A percentile compares a stretch with the other conserved stretches of the same genome.
These are phyloP conservation scores for Xerocomus brunneocitrinus DNA, from an alignment of 768 basidiomycete genomes.

Conservation along the genomic window DNA sequence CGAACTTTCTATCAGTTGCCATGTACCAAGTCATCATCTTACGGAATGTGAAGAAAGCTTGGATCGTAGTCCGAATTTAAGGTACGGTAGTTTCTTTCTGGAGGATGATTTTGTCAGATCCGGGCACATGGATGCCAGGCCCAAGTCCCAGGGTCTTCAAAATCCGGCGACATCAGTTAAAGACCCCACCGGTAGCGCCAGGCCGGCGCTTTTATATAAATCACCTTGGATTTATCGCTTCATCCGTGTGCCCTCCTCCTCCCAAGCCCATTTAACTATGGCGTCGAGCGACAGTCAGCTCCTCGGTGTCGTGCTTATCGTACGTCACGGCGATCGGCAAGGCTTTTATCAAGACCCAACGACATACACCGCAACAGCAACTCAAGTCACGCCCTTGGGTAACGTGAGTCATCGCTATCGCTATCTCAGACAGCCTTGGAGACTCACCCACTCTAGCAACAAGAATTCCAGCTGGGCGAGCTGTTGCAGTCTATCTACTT, in stretches of 20 bases:
- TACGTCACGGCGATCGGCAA: slow-evolving; percentile 57
- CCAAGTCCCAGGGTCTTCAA: neutral
- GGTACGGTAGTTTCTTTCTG: neutral
- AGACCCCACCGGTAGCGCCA: neutral
- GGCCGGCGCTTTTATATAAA: neutral
- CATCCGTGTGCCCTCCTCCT: neutral
- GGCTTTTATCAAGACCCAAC: slow-evolving; percentile 64
- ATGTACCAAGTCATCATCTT: neutral
- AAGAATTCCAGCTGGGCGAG: slow-evolving; percentile 56
- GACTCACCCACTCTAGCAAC: slow-evolving; percentile 33
- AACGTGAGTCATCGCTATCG: slow-evolving; percentile 39
- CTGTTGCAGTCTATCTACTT: slow-evolving; percentile 52
- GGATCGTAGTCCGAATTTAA: neutral
- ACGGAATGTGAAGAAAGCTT: neutral
- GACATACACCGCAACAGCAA: slow-evolving; percentile 52
- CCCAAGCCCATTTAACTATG: slow-evolving; percentile 8
- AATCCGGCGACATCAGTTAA: neutral
- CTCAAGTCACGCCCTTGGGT: slow-evolving; percentile 64
- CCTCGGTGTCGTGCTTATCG: slow-evolving; percentile 53
- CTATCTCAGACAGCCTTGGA: neutral
- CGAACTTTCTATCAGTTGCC: neutral
- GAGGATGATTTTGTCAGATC: neutral
- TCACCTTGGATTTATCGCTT: neutral
- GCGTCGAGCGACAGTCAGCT: slow-evolving; percentile 28
- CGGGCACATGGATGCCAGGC: neutral